Conservation (phyloP, 2,329 filamentous ascomycete genomes). For the Akanthomyces uredinophilus region DNA sequence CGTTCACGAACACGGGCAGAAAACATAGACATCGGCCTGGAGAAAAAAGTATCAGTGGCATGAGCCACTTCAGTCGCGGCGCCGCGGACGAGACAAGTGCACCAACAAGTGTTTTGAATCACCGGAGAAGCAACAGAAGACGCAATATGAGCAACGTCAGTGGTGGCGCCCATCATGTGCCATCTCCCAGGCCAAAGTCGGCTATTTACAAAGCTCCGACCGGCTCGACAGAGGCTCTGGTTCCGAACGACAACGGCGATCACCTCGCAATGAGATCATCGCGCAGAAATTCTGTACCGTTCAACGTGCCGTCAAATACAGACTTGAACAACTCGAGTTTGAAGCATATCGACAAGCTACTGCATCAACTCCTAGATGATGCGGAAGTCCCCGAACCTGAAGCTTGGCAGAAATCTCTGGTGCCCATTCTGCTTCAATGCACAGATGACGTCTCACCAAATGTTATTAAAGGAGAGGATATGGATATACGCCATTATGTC, state of each 20-base stretch:
- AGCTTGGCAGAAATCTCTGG: constrained; percentile 83
- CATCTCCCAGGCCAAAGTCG: constrained; percentile 65
- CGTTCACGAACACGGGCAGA: constrained; percentile 66
- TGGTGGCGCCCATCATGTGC: constrained; percentile 48
- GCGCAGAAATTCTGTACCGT: constrained; percentile 79
- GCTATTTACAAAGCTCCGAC: constrained; percentile 53
- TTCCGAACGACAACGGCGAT: constrained; percentile 41
- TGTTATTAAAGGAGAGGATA: constrained; percentile 83
- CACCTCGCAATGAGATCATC: constrained; percentile 49
- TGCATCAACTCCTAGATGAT: constrained; percentile 79
- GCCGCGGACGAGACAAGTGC: constrained; percentile 55
- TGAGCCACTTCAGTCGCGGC: constrained; percentile 66
- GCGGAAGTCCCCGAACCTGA: constrained; percentile 64
- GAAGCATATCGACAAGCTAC: constrained; percentile 78
- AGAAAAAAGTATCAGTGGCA: constrained; percentile 68
- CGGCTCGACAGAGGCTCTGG: constrained; percentile 46
- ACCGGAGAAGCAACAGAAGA: constrained; percentile 59
- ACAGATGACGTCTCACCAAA: constrained; percentile 94
- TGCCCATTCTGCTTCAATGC: constrained; percentile 84
- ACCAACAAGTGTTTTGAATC: constrained; percentile 52
- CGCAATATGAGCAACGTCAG: constrained; percentile 84
- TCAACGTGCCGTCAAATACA: constrained; percentile 65
- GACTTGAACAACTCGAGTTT: constrained; percentile 85
- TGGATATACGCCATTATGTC: constrained; percentile 95
- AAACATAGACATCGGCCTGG: constrained; percentile 69